phyloP scores from a whole-genome alignment of 1,284 basidiomycete genomes.

The Heterobasidion occidentale region DNA sequence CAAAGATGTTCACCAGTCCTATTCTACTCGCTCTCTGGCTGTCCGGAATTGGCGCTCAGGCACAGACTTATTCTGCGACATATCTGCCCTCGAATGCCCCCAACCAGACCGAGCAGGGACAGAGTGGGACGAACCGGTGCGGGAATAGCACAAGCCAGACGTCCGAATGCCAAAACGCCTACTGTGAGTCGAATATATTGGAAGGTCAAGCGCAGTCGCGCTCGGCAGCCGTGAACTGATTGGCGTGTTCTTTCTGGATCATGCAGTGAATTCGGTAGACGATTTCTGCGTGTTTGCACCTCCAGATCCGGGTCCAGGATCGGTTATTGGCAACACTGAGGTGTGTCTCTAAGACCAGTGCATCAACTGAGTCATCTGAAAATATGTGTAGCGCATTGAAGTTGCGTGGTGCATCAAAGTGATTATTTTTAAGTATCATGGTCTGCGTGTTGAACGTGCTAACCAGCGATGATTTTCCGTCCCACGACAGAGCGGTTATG shows the following conservation, averaged over 20 bases:
- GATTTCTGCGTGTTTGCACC: conserved; percentile 58
- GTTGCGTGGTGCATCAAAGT: conserved; percentile 67
- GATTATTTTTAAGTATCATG: conserved; percentile 9
- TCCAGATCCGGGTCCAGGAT: conserved; percentile 42
- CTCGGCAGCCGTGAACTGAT: background rate
- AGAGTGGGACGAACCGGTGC: conserved; percentile 60
- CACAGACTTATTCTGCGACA: conserved; percentile 29
- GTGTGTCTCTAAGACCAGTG: conserved; percentile 20
- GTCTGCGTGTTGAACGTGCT: background rate
- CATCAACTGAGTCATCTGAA: conserved; percentile 2
- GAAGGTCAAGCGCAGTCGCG: background rate
- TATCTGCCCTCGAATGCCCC: conserved; percentile 37
- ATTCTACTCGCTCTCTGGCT: conserved; percentile 7
- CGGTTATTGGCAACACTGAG: conserved; percentile 50
- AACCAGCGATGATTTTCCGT: background rate
- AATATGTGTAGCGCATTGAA: conserved; percentile 20
- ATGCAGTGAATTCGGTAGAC: conserved; percentile 49
- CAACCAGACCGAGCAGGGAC: conserved; percentile 47
- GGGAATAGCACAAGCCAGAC: conserved; percentile 47
- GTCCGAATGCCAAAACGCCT: conserved; percentile 61
- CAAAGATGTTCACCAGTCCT: conserved; percentile 4
- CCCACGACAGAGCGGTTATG: conserved; percentile 39
- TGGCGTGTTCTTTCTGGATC: background rate
- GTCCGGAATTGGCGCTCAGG: conserved; percentile 15
- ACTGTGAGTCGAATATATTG: conserved; percentile 29